Conservation (phyloP, 2,329 filamentous ascomycete genomes). For the Colletotrichum ledebouriae region DNA sequence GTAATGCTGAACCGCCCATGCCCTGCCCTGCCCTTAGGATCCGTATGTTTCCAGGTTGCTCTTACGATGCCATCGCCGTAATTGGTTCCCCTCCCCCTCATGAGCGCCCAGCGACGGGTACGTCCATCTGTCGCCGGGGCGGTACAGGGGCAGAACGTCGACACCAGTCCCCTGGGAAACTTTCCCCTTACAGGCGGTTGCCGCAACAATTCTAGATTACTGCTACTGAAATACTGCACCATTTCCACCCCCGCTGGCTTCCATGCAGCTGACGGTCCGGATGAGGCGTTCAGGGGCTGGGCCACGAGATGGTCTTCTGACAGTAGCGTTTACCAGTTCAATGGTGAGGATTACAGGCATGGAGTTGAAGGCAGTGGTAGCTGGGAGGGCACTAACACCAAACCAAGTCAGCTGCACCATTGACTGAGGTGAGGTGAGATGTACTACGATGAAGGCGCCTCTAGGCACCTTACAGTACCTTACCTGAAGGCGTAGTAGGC, state of each 20-base stretch:
- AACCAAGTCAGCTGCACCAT: no score
- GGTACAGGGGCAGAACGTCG: slow-evolving; percentile 35
- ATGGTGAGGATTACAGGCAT: background rate
- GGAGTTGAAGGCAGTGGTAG: no score
- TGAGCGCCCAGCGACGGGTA: background rate
- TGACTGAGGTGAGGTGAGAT: no score
- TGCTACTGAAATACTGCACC: background rate
- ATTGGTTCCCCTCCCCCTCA: slow-evolving; percentile 1
- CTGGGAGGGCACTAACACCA: no score
- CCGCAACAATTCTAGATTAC: slow-evolving; percentile 30
- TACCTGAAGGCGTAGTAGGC: no score
- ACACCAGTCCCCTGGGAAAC: slow-evolving; percentile 19
- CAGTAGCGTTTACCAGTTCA: background rate
- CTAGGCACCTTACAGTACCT: background rate
- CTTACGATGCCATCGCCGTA: slow-evolving; percentile 26
- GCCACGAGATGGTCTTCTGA: slow-evolving; percentile 13
- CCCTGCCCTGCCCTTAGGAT: slow-evolving; percentile 16
- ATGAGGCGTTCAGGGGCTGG: slow-evolving; percentile 30
- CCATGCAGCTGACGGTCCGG: slow-evolving; percentile 7
- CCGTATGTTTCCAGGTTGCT: background rate
- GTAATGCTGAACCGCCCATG: slow-evolving; percentile 31
- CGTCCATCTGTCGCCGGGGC: slow-evolving; percentile 16
- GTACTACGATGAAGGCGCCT: no score
- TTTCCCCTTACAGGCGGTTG: slow-evolving; percentile 36
- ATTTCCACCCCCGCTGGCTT: slow-evolving; percentile 20